A percentile compares a stretch with the other conserved stretches of the same genome.
Conservation (phyloP, 2,329 filamentous ascomycete genomes). For the Botrytis cinerea region DNA sequence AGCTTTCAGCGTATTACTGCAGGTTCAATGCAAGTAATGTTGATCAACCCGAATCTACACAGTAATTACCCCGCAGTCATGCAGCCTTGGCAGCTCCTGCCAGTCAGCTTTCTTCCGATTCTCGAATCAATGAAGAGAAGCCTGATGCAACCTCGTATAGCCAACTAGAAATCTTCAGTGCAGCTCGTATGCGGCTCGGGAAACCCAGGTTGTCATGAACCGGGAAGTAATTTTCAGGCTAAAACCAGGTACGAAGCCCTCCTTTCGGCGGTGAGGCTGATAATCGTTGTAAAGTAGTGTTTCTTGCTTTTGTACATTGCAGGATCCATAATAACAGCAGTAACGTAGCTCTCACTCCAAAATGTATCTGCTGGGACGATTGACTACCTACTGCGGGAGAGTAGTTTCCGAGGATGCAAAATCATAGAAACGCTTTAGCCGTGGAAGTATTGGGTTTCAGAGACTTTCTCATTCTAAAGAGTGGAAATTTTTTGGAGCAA, state of each 20-base stretch:
- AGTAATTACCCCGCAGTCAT: background rate
- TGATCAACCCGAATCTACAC: slow-evolving; percentile 10
- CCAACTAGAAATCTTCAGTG: background rate
- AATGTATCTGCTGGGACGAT: background rate
- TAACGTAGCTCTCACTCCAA: background rate
- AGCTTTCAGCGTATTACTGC: background rate
- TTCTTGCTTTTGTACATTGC: background rate
- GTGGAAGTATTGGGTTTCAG: background rate
- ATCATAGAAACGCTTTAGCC: too few relatives aligned
- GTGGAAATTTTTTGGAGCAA: background rate
- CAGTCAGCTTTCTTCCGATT: background rate
- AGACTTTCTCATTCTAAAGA: background rate
- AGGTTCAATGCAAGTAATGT: slow-evolving; percentile 4
- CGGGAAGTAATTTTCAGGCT: background rate
- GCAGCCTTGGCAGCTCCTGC: slow-evolving; percentile 7
- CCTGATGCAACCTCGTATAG: slow-evolving; percentile 14
- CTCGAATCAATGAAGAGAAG: slow-evolving; percentile 1
- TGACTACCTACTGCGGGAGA: too few relatives aligned
- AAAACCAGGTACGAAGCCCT: slow-evolving; percentile 8
- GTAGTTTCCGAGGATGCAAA: background rate
- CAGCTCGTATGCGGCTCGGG: slow-evolving; percentile 4
- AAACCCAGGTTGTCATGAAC: background rate
- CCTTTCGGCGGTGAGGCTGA: background rate
- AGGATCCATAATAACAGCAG: background rate
- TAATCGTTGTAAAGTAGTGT: background rate